A percentile compares a stretch with the other conserved stretches of the same genome.
Evolutionary conservation across 2,329 filamentous ascomycete genomes (phyloP).

Genomic region (Epichloe bromicola): DNA sequence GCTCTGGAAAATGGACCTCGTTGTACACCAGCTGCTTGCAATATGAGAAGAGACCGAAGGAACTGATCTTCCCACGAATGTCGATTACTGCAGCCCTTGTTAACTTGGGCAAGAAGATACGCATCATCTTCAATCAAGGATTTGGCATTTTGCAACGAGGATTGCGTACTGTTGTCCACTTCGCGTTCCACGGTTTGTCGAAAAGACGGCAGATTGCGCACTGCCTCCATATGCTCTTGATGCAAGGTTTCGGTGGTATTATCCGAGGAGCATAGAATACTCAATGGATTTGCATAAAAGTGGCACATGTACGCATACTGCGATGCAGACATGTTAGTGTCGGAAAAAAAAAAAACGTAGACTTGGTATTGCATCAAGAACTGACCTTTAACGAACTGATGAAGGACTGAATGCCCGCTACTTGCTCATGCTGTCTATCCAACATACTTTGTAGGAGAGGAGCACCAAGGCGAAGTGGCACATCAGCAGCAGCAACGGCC

Average conservation of each 20-base stretch:
- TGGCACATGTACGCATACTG: constrained; percentile 79
- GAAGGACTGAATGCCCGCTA: constrained; percentile 63
- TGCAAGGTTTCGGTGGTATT: constrained; percentile 28
- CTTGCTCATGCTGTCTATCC: constrained; percentile 62
- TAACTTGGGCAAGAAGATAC: constrained; percentile 34
- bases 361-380: not conserved
- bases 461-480: constrained; percentile 50
- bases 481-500: constrained; percentile 45
- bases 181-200: constrained; percentile 36
- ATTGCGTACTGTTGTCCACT: constrained; percentile 28
- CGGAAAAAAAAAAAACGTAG: not conserved
- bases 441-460: constrained; percentile 49
- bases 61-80: constrained; percentile 29
- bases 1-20: constrained; percentile 35
- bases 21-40: constrained; percentile 24
- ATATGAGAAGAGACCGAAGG: constrained; percentile 35
- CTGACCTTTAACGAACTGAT: constrained; percentile 53
- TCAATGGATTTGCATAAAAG: constrained; percentile 68
- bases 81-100: constrained; percentile 15
- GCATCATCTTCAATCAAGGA: constrained; percentile 47
- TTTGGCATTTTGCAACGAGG: constrained; percentile 28
- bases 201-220: constrained; percentile 59
- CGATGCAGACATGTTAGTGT: constrained; percentile 1
- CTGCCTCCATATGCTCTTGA: constrained; percentile 49
- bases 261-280: constrained; percentile 39